Percentiles rank a stretch among this genome's conserved stretches.
Conservation (phyloP, 2,329 filamentous ascomycete genomes). For the Fusarium oxysporum region DNA sequence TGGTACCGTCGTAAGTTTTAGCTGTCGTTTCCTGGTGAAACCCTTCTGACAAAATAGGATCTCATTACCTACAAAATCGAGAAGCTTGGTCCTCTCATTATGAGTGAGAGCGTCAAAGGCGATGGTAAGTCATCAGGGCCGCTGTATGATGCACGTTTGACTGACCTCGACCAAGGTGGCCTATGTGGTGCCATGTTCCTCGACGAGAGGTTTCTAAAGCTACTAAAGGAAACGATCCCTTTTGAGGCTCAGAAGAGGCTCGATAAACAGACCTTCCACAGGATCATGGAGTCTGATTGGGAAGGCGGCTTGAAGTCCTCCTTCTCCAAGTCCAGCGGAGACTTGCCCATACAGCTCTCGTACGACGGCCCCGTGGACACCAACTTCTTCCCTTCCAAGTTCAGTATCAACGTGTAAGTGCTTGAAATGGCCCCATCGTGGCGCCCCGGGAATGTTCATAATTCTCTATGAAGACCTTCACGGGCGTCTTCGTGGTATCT, state of each 20-base stretch:
- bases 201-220: conserved; percentile 50
- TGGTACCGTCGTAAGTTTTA: conserved; percentile 50
- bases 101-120: conserved; percentile 54
- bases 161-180: conserved; percentile 44
- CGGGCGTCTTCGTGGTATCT: not conserved
- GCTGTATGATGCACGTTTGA: not conserved
- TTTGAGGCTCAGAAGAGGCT: conserved; percentile 18
- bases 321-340: conserved; percentile 18
- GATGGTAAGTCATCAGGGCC: conserved; percentile 43
- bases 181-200: conserved; percentile 58
- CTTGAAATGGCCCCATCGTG: not conserved
- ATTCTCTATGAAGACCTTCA: too few relatives aligned
- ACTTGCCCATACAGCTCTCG: conserved; percentile 20
- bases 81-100: conserved; percentile 39
- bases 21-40: not conserved
- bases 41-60: conserved; percentile 42
- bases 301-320: conserved; percentile 48
- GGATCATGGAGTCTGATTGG: conserved; percentile 45
- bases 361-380: not conserved
- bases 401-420: conserved; percentile 24
- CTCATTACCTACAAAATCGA: conserved; percentile 55
- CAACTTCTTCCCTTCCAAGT: not conserved
- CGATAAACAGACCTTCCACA: not conserved
- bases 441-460: not conserved
- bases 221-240: conserved; percentile 46